phyloP scores from a whole-genome alignment of 228 moss, liverwort and hornwort genomes.

The Sphagnum fallax region DNA sequence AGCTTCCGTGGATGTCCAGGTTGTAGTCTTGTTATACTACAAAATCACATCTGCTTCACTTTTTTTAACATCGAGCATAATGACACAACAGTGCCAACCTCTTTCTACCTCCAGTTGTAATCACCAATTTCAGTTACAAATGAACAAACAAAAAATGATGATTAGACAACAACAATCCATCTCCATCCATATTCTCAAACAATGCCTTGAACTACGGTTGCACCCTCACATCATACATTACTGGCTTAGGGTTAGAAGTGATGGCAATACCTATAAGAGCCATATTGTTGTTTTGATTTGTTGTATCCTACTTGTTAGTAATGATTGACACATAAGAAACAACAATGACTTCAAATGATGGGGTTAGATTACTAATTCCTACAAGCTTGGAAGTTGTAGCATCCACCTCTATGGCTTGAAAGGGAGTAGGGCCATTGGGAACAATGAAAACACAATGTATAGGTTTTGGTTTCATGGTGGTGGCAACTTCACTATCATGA shows the following conservation, averaged over 20 bases:
- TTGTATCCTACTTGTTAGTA: conserved; percentile 23
- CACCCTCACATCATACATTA: conserved; percentile 91
- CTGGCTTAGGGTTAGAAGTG: conserved; percentile 60
- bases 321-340: conserved; percentile 64
- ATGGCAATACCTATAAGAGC: conserved; percentile 19
- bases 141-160: too few relatives aligned
- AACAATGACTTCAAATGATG: conserved; percentile 25
- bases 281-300: conserved; percentile 32
- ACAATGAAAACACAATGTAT: conserved; percentile 9
- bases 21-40: conserved; percentile 53
- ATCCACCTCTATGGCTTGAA: conserved; percentile 94
- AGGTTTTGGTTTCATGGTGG: too few relatives aligned
- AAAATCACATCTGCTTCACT: conserved; percentile 66
- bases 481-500: too few relatives aligned
- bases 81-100: conserved; percentile 62
- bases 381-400: conserved; percentile 55
- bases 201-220: conserved; percentile 98
- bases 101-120: conserved; percentile 55
- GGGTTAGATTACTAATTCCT: conserved; percentile 32
- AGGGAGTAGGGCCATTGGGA: conserved; percentile 50
- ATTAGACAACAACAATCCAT: conserved; percentile 36
- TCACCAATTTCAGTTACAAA: too few relatives aligned
- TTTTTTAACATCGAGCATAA: conserved; percentile 63
- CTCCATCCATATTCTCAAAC: conserved; percentile 99
- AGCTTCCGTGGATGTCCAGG: conserved; percentile 70